phyloP scores from a whole-genome alignment of 2,329 filamentous ascomycete species.

The Penicillium vulpinum region DNA sequence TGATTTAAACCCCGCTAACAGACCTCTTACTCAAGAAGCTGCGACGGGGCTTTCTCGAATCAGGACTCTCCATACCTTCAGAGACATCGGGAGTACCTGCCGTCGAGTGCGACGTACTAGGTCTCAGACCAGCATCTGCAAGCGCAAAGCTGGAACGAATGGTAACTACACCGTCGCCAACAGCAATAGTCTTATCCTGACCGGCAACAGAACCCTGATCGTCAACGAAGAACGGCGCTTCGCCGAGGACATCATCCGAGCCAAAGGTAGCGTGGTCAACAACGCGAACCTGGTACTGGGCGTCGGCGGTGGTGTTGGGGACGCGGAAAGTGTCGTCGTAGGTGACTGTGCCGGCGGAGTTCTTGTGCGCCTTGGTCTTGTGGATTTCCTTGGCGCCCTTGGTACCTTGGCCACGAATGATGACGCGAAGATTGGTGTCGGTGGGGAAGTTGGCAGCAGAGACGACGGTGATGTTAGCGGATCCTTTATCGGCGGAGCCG shows the following conservation, averaged over 20 bases:
- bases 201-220: constrained; percentile 66
- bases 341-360: constrained; percentile 60
- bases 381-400: constrained; percentile 75
- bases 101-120: constrained; percentile 39
- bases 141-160: constrained; percentile 71
- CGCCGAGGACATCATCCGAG: constrained; percentile 79
- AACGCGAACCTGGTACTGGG: constrained; percentile 81
- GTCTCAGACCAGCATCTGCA: constrained; percentile 46
- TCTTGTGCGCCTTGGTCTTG: constrained; percentile 90
- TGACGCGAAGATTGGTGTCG: constrained; percentile 74
- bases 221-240: constrained; percentile 87
- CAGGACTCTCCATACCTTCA: constrained; percentile 40
- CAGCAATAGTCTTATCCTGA: constrained; percentile 70
- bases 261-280: constrained; percentile 84
- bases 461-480: constrained; percentile 76
- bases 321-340: constrained; percentile 73
- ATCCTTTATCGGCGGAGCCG: constrained; percentile 64
- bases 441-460: constrained; percentile 76
- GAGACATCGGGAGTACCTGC: constrained; percentile 25
- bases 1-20: constrained; percentile 32
- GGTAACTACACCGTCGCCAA: constrained; percentile 71
- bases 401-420: constrained; percentile 64
- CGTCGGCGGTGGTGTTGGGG: constrained; percentile 70
- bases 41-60: constrained; percentile 45
- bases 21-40: constrained; percentile 50